Conservation (phyloP, 805 yeast genomes). For the Kluyveromyces nonfermentans region DNA sequence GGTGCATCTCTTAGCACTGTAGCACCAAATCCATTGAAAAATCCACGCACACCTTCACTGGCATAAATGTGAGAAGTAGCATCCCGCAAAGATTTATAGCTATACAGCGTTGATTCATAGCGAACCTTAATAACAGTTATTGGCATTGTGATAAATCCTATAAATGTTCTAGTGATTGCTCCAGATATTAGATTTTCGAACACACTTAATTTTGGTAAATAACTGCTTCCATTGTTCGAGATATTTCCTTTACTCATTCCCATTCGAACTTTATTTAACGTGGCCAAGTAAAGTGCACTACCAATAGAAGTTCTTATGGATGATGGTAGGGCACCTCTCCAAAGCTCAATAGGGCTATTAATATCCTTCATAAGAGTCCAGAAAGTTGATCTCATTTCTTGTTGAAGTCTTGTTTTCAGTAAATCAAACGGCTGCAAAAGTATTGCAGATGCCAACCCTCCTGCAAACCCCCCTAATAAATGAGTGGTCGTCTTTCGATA, state of each 20-base stretch:
- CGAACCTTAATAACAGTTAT: slow-evolving; percentile 84
- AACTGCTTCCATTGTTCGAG: slow-evolving; percentile 24
- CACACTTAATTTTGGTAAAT: slow-evolving; percentile 62
- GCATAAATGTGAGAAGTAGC: slow-evolving; percentile 50
- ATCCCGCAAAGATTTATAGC: slow-evolving; percentile 52
- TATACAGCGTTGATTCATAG: slow-evolving; percentile 72
- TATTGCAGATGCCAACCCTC: slow-evolving; percentile 77
- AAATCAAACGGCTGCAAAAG: slow-evolving; percentile 83
- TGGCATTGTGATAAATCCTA: slow-evolving; percentile 90
- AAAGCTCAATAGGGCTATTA: slow-evolving; percentile 39
- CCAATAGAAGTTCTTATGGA: slow-evolving; percentile 86
- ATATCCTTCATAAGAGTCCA: slow-evolving; percentile 33
- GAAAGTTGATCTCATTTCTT: slow-evolving; percentile 30
- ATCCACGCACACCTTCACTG: slow-evolving; percentile 51
- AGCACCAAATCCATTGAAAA: slow-evolving; percentile 80
- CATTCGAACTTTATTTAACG: slow-evolving; percentile 53
- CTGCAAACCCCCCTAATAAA: slow-evolving; percentile 69
- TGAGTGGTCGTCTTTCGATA: slow-evolving; percentile 33
- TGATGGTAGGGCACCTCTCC: slow-evolving; percentile 94
- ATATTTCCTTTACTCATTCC: slow-evolving; percentile 32
- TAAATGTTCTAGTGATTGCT: slow-evolving; percentile 64
- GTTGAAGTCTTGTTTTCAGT: slow-evolving; percentile 80
- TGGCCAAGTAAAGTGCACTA: slow-evolving; percentile 74
- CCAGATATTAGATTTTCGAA: slow-evolving; percentile 69
- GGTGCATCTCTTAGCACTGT: slow-evolving; percentile 91